Evolutionary conservation across 768 basidiomycete species (phyloP), one percentile per base, ranked within the genome.

Genomic region (Podaxis sp.): DNA sequence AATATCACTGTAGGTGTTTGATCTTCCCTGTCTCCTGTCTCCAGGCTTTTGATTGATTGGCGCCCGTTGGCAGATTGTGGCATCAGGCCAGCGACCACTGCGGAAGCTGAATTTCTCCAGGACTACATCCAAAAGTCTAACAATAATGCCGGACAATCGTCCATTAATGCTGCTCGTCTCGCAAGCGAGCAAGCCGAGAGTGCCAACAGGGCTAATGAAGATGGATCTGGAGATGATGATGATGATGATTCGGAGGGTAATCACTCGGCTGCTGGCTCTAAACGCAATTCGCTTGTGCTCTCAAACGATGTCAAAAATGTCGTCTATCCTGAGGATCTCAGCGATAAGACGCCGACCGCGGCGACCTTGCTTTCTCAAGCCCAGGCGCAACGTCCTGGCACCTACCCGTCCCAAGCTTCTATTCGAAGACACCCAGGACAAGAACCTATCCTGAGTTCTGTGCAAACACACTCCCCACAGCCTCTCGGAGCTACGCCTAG

Each of bases 81-180:
- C 68, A 95, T 95, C 69, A 87, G 93, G 69, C 93, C 93, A 59
- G 90, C 91, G n/a, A 94, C 91, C 36, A 87, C 91, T 66, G 87
- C 91, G 40, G 93, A 95, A 79, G 91, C 91, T 66, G 93, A 95
- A 76, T 95, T 91, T 84, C 84, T 95, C 26, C 93, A 94, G 72
- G 93, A 94, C 67, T 95, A 93, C 75, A 91, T 94, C 66, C 90
- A 91, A 69, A 93, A 92, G 73, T 91, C 93, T 4, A 95, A 95
- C 78, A 93, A 93, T 73, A 89, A 82, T 68, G 89, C 92, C 6
- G 90, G 85, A 6, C 89, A 91, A 72, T 80, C 84, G 56, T 88
- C 89, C 33, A 82, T 87, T 66, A 90, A 89, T 66, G 87, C 89
- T n/a, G 86, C 87, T 41, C 88, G 89, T 48, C 76, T 83, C 46